These are phyloP conservation scores for Iris macrosiphon DNA, from an alignment of 106 monocot genomes.

Conservation along the genomic window DNA sequence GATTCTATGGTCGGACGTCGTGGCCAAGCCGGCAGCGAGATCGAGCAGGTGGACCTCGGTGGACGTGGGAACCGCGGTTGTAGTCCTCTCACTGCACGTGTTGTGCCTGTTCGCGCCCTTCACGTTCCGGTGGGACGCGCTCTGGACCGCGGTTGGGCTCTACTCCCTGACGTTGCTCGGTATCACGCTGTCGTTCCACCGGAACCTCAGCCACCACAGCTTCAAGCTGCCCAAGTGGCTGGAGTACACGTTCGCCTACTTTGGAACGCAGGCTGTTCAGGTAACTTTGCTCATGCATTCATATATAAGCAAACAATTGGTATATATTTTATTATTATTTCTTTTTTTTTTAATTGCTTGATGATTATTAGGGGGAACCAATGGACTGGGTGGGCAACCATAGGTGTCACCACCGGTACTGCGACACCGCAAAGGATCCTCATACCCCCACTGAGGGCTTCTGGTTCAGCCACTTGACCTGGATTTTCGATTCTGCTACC, in stretches of 20 bases:
- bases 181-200: constrained; percentile 2
- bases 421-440: background rate
- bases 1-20: background rate
- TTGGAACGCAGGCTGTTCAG: background rate
- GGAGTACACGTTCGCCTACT: background rate
- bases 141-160: background rate
- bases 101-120: background rate
- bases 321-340: no score
- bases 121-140: background rate
- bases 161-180: background rate
- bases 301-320: no score
- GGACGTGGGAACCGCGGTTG: background rate
- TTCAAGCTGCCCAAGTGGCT: background rate
- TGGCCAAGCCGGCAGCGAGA: no score
- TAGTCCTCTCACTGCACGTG: background rate
- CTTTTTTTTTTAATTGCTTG: no score
- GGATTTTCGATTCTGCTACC: background rate
- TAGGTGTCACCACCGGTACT: constrained; percentile 3
- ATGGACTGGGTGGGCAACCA: constrained; percentile 6
- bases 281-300: no score
- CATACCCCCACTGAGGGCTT: background rate
- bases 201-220: background rate
- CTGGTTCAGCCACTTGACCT: constrained; percentile 3
- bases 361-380: no score
- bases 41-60: background rate